Base-by-base conservation (phyloP, 495 filamentous ascomycete species). In the Aspergillus sclerotiicarbonarius region DNA sequence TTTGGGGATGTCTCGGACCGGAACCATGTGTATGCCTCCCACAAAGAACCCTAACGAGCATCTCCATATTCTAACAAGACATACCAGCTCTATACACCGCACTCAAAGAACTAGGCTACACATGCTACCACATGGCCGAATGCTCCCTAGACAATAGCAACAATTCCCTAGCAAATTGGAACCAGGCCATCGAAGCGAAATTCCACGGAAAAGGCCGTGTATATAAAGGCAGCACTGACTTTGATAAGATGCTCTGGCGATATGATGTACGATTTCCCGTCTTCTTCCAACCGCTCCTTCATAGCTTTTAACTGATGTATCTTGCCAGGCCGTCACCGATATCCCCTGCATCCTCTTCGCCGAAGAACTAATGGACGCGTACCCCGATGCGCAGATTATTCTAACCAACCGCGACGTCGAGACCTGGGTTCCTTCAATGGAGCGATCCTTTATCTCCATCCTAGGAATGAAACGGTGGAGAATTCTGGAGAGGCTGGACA, bases 301-400 rank as follows among this genome's bases (percentile, higher is more conserved):
- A 25, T 49, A 6, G 1, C 46, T 49, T 1, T 2, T 29, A 16
- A 32, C 39, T 4, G 15, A 29, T 15, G 1, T 8, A 60, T 25
- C 2, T 25, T 25, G 5, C 25, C 25, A 25, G 57, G 57, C 58
- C 13, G 45, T 56, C 7, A 50, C 32, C 1, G 58, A 56, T 25
- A 10, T 52, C 15, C 58, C 58, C 6, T 31, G 21, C 6, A 44
- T 33, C 15, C 51, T 53, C 21, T 60, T 60, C 35, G 46, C 33
- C 21, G 35, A 51, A 9, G 59, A 57, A 10, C 41, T 61, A 6
- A 53, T 57, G 15, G 10, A 49, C 21, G 59, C 53, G 9, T 61
- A 61, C 31, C 59, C 59, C 6, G 48, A 53, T 21, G 59, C 59
- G 8, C 53, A 53, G 13, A 47, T 57, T 20, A 60, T 60, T 16